Percentiles rank a stretch among this genome's conserved stretches.
Conservation (phyloP, 2,329 filamentous ascomycete species). For the Decorospora gaudefroyi region DNA sequence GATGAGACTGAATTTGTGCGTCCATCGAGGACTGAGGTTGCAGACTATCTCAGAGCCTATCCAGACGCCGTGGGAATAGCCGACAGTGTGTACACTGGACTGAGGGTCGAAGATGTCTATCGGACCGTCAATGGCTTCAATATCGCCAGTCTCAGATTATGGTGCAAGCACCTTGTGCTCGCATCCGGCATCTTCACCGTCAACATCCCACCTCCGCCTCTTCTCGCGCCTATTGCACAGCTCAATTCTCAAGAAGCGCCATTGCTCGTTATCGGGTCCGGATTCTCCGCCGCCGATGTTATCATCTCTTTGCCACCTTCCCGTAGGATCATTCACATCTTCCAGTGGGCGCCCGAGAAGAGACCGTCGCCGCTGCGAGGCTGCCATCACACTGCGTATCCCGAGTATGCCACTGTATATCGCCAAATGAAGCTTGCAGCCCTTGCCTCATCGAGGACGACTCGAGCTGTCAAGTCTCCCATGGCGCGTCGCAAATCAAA, state of each 20-base stretch:
- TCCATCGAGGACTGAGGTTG: conserved; percentile 59
- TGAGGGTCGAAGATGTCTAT: conserved; percentile 51
- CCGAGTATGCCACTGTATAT: conserved; percentile 65
- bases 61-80: conserved; percentile 58
- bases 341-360: conserved; percentile 62
- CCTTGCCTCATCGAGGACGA: conserved; percentile 29
- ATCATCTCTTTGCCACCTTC: conserved; percentile 59
- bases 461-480: conserved; percentile 26
- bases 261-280: conserved; percentile 63
- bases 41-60: conserved; percentile 60
- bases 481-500: conserved; percentile 46
- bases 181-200: conserved; percentile 64
- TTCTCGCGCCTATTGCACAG: conserved; percentile 54
- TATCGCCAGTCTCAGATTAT: conserved; percentile 57
- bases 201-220: conserved; percentile 56
- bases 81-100: conserved; percentile 52
- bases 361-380: conserved; percentile 61
- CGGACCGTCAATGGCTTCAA: conserved; percentile 55
- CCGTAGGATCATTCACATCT: conserved; percentile 63
- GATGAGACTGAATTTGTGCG: conserved; percentile 56
- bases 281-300: conserved; percentile 65
- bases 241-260: conserved; percentile 42
- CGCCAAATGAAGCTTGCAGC: conserved; percentile 62
- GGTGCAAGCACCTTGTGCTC: conserved; percentile 61
- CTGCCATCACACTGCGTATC: conserved; percentile 65